Conservation (phyloP, 2,329 filamentous ascomycete species). For the Alternaria hordeiaustralica region DNA sequence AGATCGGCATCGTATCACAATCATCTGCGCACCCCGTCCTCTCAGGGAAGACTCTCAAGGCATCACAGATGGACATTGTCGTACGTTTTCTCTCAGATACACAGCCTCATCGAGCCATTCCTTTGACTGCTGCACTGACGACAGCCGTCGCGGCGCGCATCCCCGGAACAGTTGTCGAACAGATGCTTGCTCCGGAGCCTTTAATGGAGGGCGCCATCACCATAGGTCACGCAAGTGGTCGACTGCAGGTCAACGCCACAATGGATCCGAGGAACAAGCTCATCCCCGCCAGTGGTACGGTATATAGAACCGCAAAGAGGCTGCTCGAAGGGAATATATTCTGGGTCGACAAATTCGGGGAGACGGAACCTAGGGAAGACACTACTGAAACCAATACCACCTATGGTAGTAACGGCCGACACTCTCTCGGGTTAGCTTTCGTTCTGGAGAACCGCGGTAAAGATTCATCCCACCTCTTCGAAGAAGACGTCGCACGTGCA, state of each 20-base stretch:
- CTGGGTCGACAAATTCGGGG: constrained; percentile 21
- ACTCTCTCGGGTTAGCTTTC: constrained; percentile 32
- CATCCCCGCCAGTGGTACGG: constrained; percentile 35
- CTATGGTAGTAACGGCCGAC: constrained; percentile 13
- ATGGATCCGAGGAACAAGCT: constrained; percentile 34
- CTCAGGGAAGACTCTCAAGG: constrained; percentile 46
- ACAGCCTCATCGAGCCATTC: constrained; percentile 54
- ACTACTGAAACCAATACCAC: not conserved
- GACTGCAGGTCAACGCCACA: constrained; percentile 45
- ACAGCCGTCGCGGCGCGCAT: constrained; percentile 51
- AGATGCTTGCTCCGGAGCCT: constrained; percentile 31
- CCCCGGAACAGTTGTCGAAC: constrained; percentile 45
- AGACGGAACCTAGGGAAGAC: not conserved
- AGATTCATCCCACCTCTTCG: constrained; percentile 17
- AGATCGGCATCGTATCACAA: constrained; percentile 64
- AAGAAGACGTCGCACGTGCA: not conserved
- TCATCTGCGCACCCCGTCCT: constrained; percentile 48
- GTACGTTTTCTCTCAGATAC: constrained; percentile 54
- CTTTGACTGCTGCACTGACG: constrained; percentile 52
- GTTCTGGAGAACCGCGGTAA: constrained; percentile 21
- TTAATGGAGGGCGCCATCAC: constrained; percentile 43
- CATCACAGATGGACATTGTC: constrained; percentile 47
- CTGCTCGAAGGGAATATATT: constrained; percentile 46
- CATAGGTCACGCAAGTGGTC: constrained; percentile 49
- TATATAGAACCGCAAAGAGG: constrained; percentile 47